phyloP scores from a whole-genome alignment of 768 basidiomycete genomes.

The Glaciozyma antarctica region DNA sequence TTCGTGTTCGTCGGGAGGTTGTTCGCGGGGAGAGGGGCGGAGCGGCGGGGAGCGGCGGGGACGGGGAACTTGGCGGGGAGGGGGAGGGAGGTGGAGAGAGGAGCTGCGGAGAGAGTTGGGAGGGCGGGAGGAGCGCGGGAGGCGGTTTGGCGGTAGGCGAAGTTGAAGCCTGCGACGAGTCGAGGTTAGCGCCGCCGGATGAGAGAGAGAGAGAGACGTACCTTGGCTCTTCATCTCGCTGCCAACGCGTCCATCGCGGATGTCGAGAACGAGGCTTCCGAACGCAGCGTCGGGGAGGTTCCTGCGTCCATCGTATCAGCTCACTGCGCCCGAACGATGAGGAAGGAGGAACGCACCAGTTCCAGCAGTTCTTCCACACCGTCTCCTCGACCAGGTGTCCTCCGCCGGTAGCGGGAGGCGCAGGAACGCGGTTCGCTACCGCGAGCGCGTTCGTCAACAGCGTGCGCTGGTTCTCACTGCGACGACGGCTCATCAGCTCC shows the following conservation, averaged over 20 bases:
- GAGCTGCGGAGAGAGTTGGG: not conserved
- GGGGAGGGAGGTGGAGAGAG: not conserved
- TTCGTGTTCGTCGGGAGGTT: too few relatives aligned
- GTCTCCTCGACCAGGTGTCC: slow-evolving; percentile 66
- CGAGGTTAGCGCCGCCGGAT: slow-evolving; percentile 1
- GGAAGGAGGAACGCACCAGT: slow-evolving; percentile 47
- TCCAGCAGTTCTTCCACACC: slow-evolving; percentile 99
- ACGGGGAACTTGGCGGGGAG: not conserved
- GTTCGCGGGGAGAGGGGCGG: too few relatives aligned
- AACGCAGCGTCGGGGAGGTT: slow-evolving; percentile 93
- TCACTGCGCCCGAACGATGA: not conserved
- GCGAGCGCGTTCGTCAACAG: slow-evolving; percentile 79
- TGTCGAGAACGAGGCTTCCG: slow-evolving; percentile 74
- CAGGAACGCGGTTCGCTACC: slow-evolving; percentile 71
- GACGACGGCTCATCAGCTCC: too few relatives aligned
- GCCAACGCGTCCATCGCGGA: slow-evolving; percentile 84
- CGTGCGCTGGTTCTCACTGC: slow-evolving; percentile 66
- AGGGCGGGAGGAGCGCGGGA: not conserved
- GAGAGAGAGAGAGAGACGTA: slow-evolving; percentile 37
- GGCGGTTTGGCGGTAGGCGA: slow-evolving; percentile 67
- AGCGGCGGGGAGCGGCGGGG: too few relatives aligned
- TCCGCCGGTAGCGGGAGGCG: slow-evolving; percentile 41
- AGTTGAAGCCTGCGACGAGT: slow-evolving; percentile 78
- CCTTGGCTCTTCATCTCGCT: slow-evolving; percentile 89
- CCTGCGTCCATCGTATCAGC: slow-evolving; percentile 36